phyloP scores from a whole-genome alignment of 1,139 yeast species.

The Zygosaccharomyces sapae region DNA sequence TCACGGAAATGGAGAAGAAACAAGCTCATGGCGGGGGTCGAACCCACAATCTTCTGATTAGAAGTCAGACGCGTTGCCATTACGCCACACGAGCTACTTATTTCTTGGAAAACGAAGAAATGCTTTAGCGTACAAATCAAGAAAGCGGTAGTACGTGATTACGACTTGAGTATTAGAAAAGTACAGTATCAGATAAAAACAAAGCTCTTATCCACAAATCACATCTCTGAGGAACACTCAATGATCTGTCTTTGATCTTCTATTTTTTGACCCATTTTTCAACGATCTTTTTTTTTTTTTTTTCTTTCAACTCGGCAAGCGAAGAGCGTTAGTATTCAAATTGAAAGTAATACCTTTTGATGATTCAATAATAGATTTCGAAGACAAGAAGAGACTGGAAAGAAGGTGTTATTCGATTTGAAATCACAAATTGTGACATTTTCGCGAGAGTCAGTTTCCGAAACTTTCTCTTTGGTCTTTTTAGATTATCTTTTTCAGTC shows the following conservation, averaged over 20 bases:
- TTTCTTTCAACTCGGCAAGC: neutral
- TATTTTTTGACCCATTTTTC: neutral
- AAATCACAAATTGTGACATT: no score
- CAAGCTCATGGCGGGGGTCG: slow-evolving; percentile 56
- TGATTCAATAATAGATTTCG: neutral
- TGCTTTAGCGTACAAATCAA: neutral
- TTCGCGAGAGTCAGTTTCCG: no score
- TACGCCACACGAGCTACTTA: slow-evolving; percentile 50
- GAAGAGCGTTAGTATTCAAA: neutral
- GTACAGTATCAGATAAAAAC: neutral
- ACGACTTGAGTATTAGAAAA: neutral
- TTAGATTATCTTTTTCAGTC: neutral
- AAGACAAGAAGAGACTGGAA: neutral
- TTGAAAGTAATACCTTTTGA: neutral
- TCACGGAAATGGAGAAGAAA: slow-evolving; percentile 27
- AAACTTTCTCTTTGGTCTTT: neutral
- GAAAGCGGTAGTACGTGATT: neutral
- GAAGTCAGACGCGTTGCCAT: slow-evolving; percentile 62
- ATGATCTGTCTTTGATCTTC: neutral
- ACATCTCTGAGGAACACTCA: no score
- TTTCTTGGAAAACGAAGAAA: neutral
- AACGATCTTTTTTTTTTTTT: neutral
- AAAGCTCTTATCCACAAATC: no score
- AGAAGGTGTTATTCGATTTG: neutral
- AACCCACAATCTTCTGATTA: slow-evolving; percentile 57